A percentile compares a stretch with the other conserved stretches of the same genome.
These are phyloP conservation scores for Psilocybe tampanensis DNA, from an alignment of 768 basidiomycete species.

Conservation along the genomic window DNA sequence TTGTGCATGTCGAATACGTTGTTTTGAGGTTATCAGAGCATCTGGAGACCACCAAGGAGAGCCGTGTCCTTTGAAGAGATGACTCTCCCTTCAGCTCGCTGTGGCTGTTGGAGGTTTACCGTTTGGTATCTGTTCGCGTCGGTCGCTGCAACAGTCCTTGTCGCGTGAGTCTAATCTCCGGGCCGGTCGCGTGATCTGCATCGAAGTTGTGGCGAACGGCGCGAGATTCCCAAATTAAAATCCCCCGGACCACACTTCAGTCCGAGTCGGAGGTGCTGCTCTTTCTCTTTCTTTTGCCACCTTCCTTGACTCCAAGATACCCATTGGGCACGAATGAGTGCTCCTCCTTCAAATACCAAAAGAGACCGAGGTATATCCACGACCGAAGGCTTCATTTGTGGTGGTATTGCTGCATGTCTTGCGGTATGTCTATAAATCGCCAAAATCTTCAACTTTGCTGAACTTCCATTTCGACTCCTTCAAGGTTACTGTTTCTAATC, in stretches of 20 bases:
- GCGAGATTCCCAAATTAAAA: not conserved
- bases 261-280: not conserved
- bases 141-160: too few relatives aligned
- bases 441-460: slow-evolving; percentile 5
- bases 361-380: slow-evolving; percentile 52
- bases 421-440: slow-evolving; percentile 57
- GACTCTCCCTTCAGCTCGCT: not conserved
- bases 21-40: slow-evolving; percentile 18
- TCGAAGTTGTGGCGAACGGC: not conserved
- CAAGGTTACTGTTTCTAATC: slow-evolving; percentile 81
- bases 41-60: not conserved
- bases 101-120: not conserved
- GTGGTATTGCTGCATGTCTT: slow-evolving; percentile 88
- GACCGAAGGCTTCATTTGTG: slow-evolving; percentile 82
- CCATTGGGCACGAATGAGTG: slow-evolving; percentile 14
- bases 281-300: not conserved
- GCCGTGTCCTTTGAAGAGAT: not conserved
- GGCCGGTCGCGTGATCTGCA: slow-evolving; percentile 17
- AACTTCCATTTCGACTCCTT: slow-evolving; percentile 5
- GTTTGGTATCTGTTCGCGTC: slow-evolving; percentile 3
- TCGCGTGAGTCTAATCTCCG: too few relatives aligned
- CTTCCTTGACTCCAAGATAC: slow-evolving; percentile 2
- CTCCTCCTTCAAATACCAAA: slow-evolving; percentile 11
- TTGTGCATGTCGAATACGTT: slow-evolving; percentile 35
- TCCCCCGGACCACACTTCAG: not conserved